These are phyloP conservation scores for Closterium sp. DNA, from an alignment of 139 green algal genomes.

Conservation along the genomic window DNA sequence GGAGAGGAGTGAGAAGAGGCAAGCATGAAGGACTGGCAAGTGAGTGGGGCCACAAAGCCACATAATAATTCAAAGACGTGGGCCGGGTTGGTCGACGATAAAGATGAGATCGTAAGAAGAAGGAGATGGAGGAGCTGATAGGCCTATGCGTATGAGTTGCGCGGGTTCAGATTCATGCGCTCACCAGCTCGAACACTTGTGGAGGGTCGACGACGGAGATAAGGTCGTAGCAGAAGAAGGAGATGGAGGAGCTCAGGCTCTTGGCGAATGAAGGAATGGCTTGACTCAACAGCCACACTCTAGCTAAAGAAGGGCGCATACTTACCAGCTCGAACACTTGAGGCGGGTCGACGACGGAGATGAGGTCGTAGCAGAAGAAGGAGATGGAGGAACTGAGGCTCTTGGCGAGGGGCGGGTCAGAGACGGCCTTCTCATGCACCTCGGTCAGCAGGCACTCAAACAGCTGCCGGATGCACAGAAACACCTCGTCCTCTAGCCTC, in stretches of 20 bases:
- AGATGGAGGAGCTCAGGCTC: slow-evolving; percentile 37
- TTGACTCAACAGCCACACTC: too few species aligned
- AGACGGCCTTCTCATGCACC: slow-evolving; percentile 28
- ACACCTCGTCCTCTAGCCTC: slow-evolving; percentile 43
- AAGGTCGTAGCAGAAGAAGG: slow-evolving; percentile 52
- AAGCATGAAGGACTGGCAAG: too few species aligned
- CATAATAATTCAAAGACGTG: too few species aligned
- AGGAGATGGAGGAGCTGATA: too few species aligned
- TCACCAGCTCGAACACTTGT: slow-evolving; percentile 45
- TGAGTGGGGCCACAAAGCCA: too few species aligned
- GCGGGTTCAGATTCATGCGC: too few species aligned
- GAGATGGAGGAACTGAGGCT: slow-evolving; percentile 40
- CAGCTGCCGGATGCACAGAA: slow-evolving; percentile 39
- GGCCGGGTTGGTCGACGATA: too few species aligned
- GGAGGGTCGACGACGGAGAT: slow-evolving; percentile 37
- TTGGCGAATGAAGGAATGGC: slow-evolving; percentile 17
- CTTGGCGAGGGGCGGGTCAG: slow-evolving; percentile 14
- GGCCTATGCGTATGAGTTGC: too few species aligned
- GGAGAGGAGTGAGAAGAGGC: too few species aligned
- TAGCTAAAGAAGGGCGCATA: too few species aligned
- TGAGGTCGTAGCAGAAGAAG: slow-evolving; percentile 52
- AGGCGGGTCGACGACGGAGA: slow-evolving; percentile 34
- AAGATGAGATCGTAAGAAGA: too few species aligned
- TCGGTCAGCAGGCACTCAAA: slow-evolving; percentile 49
- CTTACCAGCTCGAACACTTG: slow-evolving; percentile 48